Percentiles rank a stretch among this genome's conserved stretches.
phyloP scores from a whole-genome alignment of 2,329 filamentous ascomycete species.

The Colletotrichum horii region DNA sequence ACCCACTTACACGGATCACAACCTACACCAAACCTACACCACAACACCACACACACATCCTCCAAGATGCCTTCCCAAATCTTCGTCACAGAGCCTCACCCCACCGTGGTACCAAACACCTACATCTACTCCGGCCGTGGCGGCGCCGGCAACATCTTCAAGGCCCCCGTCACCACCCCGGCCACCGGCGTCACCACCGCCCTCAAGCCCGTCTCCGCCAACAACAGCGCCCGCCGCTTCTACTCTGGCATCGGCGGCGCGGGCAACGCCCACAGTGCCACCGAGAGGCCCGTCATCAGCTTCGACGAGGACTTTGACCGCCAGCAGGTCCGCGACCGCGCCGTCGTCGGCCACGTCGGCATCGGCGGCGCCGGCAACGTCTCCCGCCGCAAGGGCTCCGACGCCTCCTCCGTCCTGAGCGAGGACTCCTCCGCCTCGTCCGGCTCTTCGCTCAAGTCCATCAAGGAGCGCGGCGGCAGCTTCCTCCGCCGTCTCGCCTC shows the following conservation, averaged over 20 bases:
- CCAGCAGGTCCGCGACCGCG: conserved; percentile 21
- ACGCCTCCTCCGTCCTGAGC: conserved; percentile 55
- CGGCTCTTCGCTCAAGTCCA: conserved; percentile 13
- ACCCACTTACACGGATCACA: conserved; percentile 13
- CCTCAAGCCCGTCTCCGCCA: conserved; percentile 45
- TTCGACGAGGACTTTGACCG: conserved; percentile 25
- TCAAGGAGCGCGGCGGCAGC: conserved; percentile 29
- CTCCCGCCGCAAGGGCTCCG: conserved; percentile 69
- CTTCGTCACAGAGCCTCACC: conserved; percentile 54
- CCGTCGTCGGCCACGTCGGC: conserved; percentile 20
- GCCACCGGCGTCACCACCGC: conserved; percentile 55
- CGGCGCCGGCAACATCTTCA: conserved; percentile 62
- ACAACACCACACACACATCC: neutral
- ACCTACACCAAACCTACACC: neutral
- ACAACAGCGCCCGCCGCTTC: conserved; percentile 55
- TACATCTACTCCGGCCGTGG: conserved; percentile 61
- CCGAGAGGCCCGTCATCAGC: conserved; percentile 32
- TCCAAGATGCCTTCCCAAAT: conserved; percentile 46
- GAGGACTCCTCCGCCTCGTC: conserved; percentile 27
- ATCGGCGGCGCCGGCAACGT: conserved; percentile 59
- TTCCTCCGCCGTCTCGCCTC: conserved; percentile 47
- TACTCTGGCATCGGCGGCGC: conserved; percentile 71
- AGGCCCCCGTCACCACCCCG: conserved; percentile 44
- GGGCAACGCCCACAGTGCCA: conserved; percentile 70
- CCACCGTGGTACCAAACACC: conserved; percentile 48